Percentiles rank a stretch among this genome's conserved stretches.
Evolutionary conservation across 352 stramenopile genomes (phyloP).

Genomic region (Phytopythium sindhum): DNA sequence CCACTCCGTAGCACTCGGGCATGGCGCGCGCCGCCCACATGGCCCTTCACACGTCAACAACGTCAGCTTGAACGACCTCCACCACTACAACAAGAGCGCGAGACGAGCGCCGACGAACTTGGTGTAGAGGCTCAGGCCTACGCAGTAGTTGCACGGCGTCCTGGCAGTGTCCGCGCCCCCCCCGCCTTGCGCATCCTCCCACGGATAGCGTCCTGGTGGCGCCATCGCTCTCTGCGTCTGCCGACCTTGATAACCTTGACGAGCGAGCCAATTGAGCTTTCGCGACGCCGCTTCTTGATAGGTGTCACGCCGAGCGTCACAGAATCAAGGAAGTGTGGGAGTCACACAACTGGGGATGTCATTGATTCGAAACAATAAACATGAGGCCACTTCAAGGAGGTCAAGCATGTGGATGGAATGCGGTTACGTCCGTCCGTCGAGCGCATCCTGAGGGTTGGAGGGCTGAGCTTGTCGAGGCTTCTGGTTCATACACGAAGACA

Average conservation of each 20-base stretch:
- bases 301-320: too few species aligned
- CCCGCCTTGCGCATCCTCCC: background rate
- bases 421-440: too few species aligned
- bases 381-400: too few species aligned
- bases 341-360: too few species aligned
- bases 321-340: too few species aligned
- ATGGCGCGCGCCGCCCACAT: conserved; percentile 49
- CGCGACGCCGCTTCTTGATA: too few species aligned
- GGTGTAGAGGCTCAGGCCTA: conserved; percentile 68
- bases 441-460: too few species aligned
- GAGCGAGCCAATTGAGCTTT: background rate
- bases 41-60: conserved; percentile 23
- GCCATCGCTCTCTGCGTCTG: background rate
- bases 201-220: background rate
- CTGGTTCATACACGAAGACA: too few species aligned
- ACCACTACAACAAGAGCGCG: background rate
- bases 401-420: too few species aligned
- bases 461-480: too few species aligned
- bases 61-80: background rate
- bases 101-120: conserved; percentile 28
- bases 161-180: background rate
- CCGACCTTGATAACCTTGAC: background rate
- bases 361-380: too few species aligned
- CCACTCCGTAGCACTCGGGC: conserved; percentile 55
- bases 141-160: conserved; percentile 44